Conservation (phyloP, 176 grass and related monocot species). For the Zoysia japonica region DNA sequence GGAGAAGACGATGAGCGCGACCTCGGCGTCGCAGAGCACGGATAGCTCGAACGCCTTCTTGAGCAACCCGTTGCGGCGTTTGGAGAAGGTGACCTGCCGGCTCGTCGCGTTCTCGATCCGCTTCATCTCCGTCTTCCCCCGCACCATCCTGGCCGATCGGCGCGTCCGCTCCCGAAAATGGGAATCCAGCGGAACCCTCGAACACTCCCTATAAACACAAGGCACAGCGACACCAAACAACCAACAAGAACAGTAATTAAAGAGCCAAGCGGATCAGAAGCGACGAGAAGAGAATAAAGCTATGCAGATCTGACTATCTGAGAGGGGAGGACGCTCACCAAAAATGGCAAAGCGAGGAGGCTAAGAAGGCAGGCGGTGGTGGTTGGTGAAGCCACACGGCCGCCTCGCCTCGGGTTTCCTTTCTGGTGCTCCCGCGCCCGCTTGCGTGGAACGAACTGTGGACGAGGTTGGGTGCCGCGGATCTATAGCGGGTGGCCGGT, state of each 20-base stretch:
- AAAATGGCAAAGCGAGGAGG: conserved; percentile 37
- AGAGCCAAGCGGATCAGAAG: background rate
- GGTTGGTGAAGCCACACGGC: background rate
- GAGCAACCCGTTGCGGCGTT: conserved; percentile 79
- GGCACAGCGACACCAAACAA: background rate
- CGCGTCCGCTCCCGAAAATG: background rate
- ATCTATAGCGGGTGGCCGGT: background rate
- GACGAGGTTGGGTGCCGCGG: conserved; percentile 21
- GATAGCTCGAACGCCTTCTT: conserved; percentile 98
- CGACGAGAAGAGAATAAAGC: conserved; percentile 7
- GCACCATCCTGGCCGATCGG: conserved; percentile 37
- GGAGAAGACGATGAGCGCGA: conserved; percentile 88
- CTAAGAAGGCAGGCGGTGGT: background rate
- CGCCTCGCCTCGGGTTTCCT: conserved; percentile 37
- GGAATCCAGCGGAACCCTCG: background rate
- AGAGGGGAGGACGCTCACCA: conserved; percentile 29
- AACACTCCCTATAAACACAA: background rate
- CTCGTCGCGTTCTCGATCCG: conserved; percentile 68
- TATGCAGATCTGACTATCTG: conserved; percentile 54
- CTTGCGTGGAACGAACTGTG: conserved; percentile 12
- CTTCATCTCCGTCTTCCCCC: conserved; percentile 62
- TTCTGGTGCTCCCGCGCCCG: conserved; percentile 3
- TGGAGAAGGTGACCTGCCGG: conserved; percentile 94
- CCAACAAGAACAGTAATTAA: background rate
- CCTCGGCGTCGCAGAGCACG: conserved; percentile 93